Base-by-base conservation (phyloP, 768 basidiomycete genomes). In the Tulasnella sp. region DNA sequence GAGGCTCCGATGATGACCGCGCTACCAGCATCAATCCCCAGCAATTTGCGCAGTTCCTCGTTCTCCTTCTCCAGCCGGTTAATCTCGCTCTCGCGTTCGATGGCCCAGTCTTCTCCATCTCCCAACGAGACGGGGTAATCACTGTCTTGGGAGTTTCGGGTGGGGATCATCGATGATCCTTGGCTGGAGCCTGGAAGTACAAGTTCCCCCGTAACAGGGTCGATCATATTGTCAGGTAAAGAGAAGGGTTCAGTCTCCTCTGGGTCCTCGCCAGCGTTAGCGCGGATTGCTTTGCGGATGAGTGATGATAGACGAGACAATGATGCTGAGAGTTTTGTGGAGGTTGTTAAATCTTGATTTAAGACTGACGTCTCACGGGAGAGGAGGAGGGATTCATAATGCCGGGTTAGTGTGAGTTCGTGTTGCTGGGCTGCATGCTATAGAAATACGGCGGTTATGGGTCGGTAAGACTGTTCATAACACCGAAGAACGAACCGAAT, bases 351-450 rank as follows among this genome's bases (percentile, higher is more conserved):
- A 68, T 85, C 82, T 42, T 74, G 70, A 56, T 80, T 77, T 56
- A 78, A 70, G 44, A 71, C 73, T 29, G 82, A 79, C 15, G 76
- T 76, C 64, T 85, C 85, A 45, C 81, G 83, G 2, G 81, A 73
- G 27, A 79, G 74, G n/a, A 97, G 80, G 9, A 97, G 78, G 10
- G 77, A 73, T 68, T 97, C 93, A 71, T 98, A 98, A 69, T 98
- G 93, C 51, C 85, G 82, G 52, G 86, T 86, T 13, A 97, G 74
- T 0, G 86, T 87, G 9, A 86, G 76, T 67, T 96, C 90, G 67
- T 97, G 91, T 63, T 86, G 85, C 67, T 93, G 88, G 0, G 92
- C 87, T n/a, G 93, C 89, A 63, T 86, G 73, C 93, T 97, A 69
- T n/a, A 34, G 27, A 56, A 61, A 51, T 61, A 32, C 47, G n/a